Evolutionary conservation across 805 yeast species (phyloP).

Genomic region (Starmera amethionina): DNA sequence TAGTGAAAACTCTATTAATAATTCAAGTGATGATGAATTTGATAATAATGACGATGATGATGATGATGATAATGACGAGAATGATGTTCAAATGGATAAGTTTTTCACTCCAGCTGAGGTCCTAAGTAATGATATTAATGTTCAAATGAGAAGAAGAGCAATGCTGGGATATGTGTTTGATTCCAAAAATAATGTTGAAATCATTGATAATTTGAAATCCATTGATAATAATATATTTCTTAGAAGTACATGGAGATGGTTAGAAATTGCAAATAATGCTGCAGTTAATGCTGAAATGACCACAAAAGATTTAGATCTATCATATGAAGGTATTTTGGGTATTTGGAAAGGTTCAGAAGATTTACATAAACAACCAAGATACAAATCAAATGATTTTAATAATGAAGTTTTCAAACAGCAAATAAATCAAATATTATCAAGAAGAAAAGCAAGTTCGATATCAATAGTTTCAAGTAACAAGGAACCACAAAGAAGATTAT

Average conservation of each 20-base stretch:
- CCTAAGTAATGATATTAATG: conserved; percentile 63
- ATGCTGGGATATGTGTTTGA: conserved; percentile 61
- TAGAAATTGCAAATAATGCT: conserved; percentile 58
- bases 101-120: conserved; percentile 31
- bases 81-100: conserved; percentile 13
- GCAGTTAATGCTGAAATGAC: conserved; percentile 58
- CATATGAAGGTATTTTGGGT: conserved; percentile 81
- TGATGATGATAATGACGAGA: conserved; percentile 1
- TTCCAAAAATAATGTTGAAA: conserved; percentile 49
- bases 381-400: conserved; percentile 15
- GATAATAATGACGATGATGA: conserved; percentile 16
- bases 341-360: conserved; percentile 75
- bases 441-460: conserved; percentile 21
- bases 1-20: conserved; percentile 10
- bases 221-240: conserved; percentile 46
- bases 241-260: conserved; percentile 88
- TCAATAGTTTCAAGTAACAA: conserved; percentile 33
- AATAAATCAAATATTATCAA: conserved; percentile 22
- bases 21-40: conserved; percentile 14
- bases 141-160: conserved; percentile 65
- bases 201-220: conserved; percentile 43
- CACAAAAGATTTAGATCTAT: conserved; percentile 64
- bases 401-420: conserved; percentile 11
- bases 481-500: conserved; percentile 62
- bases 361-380: conserved; percentile 38